Base-by-base conservation (phyloP, 2,329 filamentous ascomycete genomes). In the Teratosphaeriaceae sp. region DNA sequence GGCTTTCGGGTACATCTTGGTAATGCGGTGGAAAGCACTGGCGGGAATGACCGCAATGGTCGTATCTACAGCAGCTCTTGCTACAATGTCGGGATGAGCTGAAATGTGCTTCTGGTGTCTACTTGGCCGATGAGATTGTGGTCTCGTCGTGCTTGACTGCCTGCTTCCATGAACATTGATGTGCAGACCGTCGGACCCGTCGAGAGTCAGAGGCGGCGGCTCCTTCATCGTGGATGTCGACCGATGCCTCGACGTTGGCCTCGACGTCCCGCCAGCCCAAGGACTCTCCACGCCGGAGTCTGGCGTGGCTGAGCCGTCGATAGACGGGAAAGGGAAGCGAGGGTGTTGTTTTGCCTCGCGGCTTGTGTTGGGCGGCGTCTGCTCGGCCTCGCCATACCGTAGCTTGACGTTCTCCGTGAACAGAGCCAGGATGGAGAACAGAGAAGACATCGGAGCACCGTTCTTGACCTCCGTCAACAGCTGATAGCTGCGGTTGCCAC, bases 31-130 rank as follows among this genome's bases (percentile, higher is more conserved):
- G 57, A 98, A 98, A 3, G 92, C 94, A 60, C 88, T 95, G 1
- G 92, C 92, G 1, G 94, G 94, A 44, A 98, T 98, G 50, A 98
- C 94, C 5, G 92, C 92, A 65, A 98, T 96, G 0, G 94, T 98
- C 0, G 92, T 98, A 61, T 98, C 94, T 19, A 94, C 85, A 13
- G 88, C 94, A 5, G 92, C 92, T 51, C 92, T 79, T n/a, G 90
- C 92, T 51, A 98, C 88, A 49, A 98, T 92, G 59, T 98, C 92
- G 9, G 92, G 92, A 65, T 98, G 92, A 0, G 87, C 88, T 12
- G 92, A 97, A 51, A 82, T 84, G 9, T 79, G 54, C 47, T 62
- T 71, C 51, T 57, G 65, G 29, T 62, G 45, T 38, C 33, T 51
- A 45, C 50, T 53, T 46, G 26, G 31, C 26, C 40, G 42, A 13